Conservation (phyloP, 805 yeast species). For the Yueomyces sp. region DNA sequence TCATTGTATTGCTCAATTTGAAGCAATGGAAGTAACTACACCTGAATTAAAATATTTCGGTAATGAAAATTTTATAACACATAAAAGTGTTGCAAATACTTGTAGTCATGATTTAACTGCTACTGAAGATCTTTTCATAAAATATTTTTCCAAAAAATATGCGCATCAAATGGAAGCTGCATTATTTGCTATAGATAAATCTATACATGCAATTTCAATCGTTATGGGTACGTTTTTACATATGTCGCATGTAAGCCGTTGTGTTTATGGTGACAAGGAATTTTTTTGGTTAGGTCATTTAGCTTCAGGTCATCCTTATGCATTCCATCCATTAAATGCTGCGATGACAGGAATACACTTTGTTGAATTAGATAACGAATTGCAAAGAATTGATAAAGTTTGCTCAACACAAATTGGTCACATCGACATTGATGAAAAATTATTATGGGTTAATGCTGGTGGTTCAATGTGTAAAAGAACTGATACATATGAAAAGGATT, state of each 20-base stretch:
- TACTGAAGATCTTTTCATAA: conserved; percentile 22
- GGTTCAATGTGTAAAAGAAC: conserved; percentile 3
- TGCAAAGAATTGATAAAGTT: conserved; percentile 2
- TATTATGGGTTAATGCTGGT: conserved; percentile 6
- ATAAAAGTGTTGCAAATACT: conserved; percentile 3
- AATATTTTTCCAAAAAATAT: conserved; percentile 30
- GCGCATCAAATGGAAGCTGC: conserved; percentile 39
- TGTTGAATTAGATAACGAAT: conserved; percentile 1
- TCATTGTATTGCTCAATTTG: conserved; percentile 31
- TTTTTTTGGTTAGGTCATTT: conserved; percentile 56
- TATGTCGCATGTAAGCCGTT: conserved; percentile 27
- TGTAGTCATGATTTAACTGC: conserved; percentile 10
- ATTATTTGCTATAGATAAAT: conserved; percentile 27
- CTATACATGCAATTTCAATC: conserved; percentile 35
- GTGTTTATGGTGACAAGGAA: conserved; percentile 64
- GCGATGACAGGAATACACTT: conserved; percentile 24
- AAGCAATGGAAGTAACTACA: conserved; percentile 32
- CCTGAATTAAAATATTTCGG: conserved; percentile 28
- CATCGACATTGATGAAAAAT: conserved; percentile 2
- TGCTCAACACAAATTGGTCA: conserved; percentile 19
- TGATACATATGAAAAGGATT: conserved; percentile 5
- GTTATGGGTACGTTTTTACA: conserved; percentile 33
- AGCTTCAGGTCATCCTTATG: conserved; percentile 24
- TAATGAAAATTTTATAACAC: conserved; percentile 9
- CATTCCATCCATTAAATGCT: conserved; percentile 20